Evolutionary conservation across 2,329 filamentous ascomycete species (phyloP).

Genomic region (Sporothrix inflata): DNA sequence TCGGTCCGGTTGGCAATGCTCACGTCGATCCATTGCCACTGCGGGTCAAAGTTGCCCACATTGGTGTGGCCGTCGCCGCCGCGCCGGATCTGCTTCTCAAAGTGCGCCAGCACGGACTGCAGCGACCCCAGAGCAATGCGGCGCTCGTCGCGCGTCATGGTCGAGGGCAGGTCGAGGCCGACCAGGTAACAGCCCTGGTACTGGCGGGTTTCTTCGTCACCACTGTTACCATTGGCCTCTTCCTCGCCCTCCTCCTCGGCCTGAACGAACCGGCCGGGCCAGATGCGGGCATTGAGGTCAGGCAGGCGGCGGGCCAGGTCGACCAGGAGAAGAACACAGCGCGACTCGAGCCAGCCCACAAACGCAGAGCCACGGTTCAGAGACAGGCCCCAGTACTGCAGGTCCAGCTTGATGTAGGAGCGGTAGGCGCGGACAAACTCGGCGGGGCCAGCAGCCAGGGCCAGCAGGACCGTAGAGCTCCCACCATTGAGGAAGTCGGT

Average conservation of each 20-base stretch:
- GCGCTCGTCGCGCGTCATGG: slow-evolving; percentile 47
- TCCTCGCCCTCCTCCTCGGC: slow-evolving; percentile 24
- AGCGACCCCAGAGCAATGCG: slow-evolving; percentile 50
- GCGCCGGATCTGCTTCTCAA: slow-evolving; percentile 51
- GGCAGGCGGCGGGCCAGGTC: slow-evolving; percentile 60
- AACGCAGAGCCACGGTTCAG: slow-evolving; percentile 57
- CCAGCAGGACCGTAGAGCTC: neutral
- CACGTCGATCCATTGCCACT: slow-evolving; percentile 54
- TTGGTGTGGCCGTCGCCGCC: slow-evolving; percentile 30
- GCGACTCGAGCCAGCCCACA: slow-evolving; percentile 66
- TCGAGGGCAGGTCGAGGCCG: slow-evolving; percentile 50
- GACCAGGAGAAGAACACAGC: slow-evolving; percentile 60
- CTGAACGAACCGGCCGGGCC: slow-evolving; percentile 63
- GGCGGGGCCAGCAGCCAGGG: slow-evolving; percentile 38
- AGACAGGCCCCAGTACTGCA: slow-evolving; percentile 67
- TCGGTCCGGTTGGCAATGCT: slow-evolving; percentile 45
- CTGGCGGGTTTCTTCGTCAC: slow-evolving; percentile 44
- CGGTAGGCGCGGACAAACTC: slow-evolving; percentile 58
- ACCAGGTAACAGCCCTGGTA: slow-evolving; percentile 66
- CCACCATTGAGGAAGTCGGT: slow-evolving; percentile 43
- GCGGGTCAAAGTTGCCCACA: slow-evolving; percentile 54
- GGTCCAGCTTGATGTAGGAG: slow-evolving; percentile 63
- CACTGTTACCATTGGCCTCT: slow-evolving; percentile 41
- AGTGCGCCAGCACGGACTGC: slow-evolving; percentile 49
- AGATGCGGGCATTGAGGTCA: slow-evolving; percentile 59